Base-by-base conservation (phyloP, 2,329 filamentous ascomycete species). In the Periconia digitata region DNA sequence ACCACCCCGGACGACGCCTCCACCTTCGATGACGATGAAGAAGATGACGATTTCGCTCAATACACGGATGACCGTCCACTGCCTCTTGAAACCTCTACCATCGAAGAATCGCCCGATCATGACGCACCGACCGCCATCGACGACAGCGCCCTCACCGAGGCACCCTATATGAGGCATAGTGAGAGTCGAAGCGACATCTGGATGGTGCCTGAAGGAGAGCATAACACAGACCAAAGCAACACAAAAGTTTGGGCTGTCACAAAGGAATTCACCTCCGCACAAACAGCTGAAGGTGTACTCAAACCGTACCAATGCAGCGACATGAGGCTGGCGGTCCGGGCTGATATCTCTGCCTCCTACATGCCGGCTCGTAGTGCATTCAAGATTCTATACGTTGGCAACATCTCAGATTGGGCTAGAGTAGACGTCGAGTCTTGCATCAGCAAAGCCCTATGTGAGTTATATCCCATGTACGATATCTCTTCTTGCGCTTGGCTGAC, bases 1-100 rank as follows among this genome's bases (percentile, higher is more conserved):
- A 66, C 64, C 17, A 66, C 66, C 10, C 65, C 67, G 37, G 68
- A 71, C 44, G 65, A 71, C 39, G 57, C 63, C 17, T 67, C 63
- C 18, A 58, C 55, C 44, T 61, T 67, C 46, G 61, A 64, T 32
- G 47, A 70, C 24, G 60, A 59, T 43, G 59, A 60, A 36, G 69
- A 66, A 37, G 62, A 61, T 24, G 54, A 61, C 21, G 56, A 59
- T 43, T 51, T 53, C 21, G 46, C 40, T 51, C 49, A 60, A 17
- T 52, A 60, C 29, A 23, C 43, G 16, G 51, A 52, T 29, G 52
- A 64, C 37, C 61, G 57, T 15, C 54, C 58, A 23, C 59, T 60
- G 22, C 44, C 45, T 15, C 23, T 51, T 5, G 40, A 49, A 8
- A 34, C 43, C 23, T 17, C 43, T 8, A 20, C 36, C 18, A 53